Percentiles rank a stretch among this genome's conserved stretches.
phyloP scores from a whole-genome alignment of 495 filamentous ascomycete species.

The Pseudevernia furfuracea region DNA sequence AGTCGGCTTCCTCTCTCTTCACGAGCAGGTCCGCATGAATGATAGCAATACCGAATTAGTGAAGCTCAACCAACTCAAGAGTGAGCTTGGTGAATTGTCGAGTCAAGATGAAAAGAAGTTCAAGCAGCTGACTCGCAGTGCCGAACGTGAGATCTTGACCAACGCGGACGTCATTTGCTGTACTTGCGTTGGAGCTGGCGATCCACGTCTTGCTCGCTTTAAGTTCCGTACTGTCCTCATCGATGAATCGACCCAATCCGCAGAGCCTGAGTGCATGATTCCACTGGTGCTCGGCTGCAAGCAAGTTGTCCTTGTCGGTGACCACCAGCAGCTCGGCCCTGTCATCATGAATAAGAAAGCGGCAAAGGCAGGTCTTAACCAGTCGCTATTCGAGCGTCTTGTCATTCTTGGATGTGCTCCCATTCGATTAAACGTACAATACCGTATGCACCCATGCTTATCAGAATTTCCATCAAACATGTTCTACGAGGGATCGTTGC shows the following conservation, averaged over 20 bases:
- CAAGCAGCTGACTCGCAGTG: slow-evolving; percentile 86
- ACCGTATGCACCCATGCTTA: slow-evolving; percentile 97
- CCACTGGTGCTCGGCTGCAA: slow-evolving; percentile 95
- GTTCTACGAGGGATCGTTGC: slow-evolving; percentile 97
- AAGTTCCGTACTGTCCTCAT: slow-evolving; percentile 98
- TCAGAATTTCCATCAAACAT: slow-evolving; percentile 99
- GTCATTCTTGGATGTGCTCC: slow-evolving; percentile 89
- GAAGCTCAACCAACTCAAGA: slow-evolving; percentile 87
- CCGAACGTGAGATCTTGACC: slow-evolving; percentile 89
- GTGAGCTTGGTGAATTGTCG: slow-evolving; percentile 82
- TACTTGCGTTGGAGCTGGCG: slow-evolving; percentile 95
- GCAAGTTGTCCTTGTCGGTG: slow-evolving; percentile 94
- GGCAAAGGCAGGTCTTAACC: slow-evolving; percentile 93
- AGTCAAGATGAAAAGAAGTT: slow-evolving; percentile 98
- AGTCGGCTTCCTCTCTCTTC: slow-evolving; percentile 87
- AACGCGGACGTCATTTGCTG: slow-evolving; percentile 99
- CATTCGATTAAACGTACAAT: slow-evolving; percentile 93
- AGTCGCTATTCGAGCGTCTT: slow-evolving; percentile 93
- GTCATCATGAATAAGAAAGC: slow-evolving; percentile 99
- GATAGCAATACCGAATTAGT: slow-evolving; percentile 89
- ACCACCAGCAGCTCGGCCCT: slow-evolving; percentile 96
- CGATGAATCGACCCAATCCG: slow-evolving; percentile 98
- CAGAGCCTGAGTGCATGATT: slow-evolving; percentile 99
- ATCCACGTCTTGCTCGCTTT: slow-evolving; percentile 89
- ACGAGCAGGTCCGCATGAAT: slow-evolving; percentile 96